Percentiles rank a stretch among this genome's conserved stretches.
phyloP scores from a whole-genome alignment of 108 stramenopile species.

The Cyclotella choctawhatcheeana region DNA sequence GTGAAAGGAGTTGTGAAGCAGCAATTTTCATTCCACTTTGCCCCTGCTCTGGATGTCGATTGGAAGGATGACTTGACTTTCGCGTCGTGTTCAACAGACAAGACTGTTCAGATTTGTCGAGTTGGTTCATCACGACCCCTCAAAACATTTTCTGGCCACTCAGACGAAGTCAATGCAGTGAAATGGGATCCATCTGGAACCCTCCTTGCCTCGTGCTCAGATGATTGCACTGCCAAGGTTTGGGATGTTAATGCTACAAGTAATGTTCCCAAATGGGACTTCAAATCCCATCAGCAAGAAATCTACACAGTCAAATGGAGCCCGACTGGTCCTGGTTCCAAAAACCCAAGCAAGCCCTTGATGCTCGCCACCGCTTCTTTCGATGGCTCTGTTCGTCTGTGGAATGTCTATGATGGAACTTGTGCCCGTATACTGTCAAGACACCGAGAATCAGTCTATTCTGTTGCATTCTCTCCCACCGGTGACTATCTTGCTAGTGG shows the following conservation, averaged over 20 bases:
- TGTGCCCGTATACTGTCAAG: slow-evolving; percentile 83
- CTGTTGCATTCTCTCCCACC: slow-evolving; percentile 89
- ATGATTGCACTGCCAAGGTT: slow-evolving; percentile 97
- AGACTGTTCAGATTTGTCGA: slow-evolving; percentile 90
- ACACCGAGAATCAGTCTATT: slow-evolving; percentile 90
- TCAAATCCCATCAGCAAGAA: slow-evolving; percentile 92
- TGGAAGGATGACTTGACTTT: slow-evolving; percentile 95
- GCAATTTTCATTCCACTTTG: slow-evolving; percentile 89
- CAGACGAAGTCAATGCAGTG: slow-evolving; percentile 96
- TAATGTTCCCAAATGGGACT: slow-evolving; percentile 79
- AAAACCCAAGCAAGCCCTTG: slow-evolving; percentile 83
- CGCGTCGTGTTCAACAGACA: slow-evolving; percentile 96
- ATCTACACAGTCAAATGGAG: slow-evolving; percentile 98
- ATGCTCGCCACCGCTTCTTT: slow-evolving; percentile 95
- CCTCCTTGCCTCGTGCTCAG: slow-evolving; percentile 93
- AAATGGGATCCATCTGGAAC: slow-evolving; percentile 95
- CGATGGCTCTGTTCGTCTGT: slow-evolving; percentile 94
- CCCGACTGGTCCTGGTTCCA: slow-evolving; percentile 92
- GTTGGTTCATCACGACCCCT: slow-evolving; percentile 69
- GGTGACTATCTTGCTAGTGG: slow-evolving; percentile 87
- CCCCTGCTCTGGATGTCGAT: slow-evolving; percentile 94
- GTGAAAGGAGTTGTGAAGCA: slow-evolving; percentile 80
- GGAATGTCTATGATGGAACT: slow-evolving; percentile 87
- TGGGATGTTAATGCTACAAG: slow-evolving; percentile 79
- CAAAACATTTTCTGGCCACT: slow-evolving; percentile 79